Base-by-base conservation (phyloP, 2,329 filamentous ascomycete species). In the Apiospora pterosperma region DNA sequence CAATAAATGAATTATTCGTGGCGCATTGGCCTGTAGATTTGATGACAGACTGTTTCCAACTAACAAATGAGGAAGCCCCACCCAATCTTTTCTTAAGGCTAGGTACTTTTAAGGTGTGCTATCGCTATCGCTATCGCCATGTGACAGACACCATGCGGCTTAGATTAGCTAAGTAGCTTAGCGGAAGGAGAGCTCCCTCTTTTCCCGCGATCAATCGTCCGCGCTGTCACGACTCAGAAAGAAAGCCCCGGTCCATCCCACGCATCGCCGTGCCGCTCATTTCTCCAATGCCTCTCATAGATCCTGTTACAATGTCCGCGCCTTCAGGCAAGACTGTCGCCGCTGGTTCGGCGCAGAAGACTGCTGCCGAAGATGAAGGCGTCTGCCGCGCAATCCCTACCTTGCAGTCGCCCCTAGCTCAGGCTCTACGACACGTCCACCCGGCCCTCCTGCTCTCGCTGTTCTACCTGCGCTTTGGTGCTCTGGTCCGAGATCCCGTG, bases 401-500 rank as follows among this genome's bases (percentile, higher is more conserved):
- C 38, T 69, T 80, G 62, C 71, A 77, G 63, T 78, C 74, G 38
- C 72, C 77, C 19, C 68, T 75, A 55, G 79, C 81, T 11, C 74
- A 79, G 65, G 74, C 84, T 25, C 85, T 90, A 73, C 86, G 89
- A 14, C 84, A 92, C 72, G 76, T 88, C 23, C 91, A 96, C 69
- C 90, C 92, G 0, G 77, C 84, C 31, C 77, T 93, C 12, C 82
- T 96, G 36, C 82, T 92, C 36, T 84, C 83, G 11, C 77, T 90
- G 39, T 89, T 90, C 73, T 82, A 84, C 58, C 73, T 86, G 67
- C 85, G 85, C 42, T 95, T 96, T 77, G 75, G 79, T 39, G 79
- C 83, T 21, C 82, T 97, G 31, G 90, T 96, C 34, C 80, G 83
- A 19, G 86, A 94, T 68, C 92, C 93, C 0, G 84, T 90, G 2